These are phyloP conservation scores for Cladosporium sp. DNA, from an alignment of 2,329 filamentous ascomycete species.

Conservation along the genomic window DNA sequence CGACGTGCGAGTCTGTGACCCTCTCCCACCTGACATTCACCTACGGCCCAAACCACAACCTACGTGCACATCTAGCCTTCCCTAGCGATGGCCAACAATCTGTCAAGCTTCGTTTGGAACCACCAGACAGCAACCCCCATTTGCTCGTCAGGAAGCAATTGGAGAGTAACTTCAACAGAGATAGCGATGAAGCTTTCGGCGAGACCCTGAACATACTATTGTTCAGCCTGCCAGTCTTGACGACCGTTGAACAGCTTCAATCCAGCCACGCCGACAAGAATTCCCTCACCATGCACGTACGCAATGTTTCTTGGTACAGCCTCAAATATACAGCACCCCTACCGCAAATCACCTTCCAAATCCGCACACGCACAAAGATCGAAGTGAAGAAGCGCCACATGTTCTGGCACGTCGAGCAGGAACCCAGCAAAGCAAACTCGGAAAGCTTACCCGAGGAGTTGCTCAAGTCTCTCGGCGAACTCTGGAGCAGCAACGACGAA, in stretches of 20 bases:
- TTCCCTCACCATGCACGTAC: conserved; percentile 34
- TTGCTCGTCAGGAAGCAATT: conserved; percentile 31
- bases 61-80: conserved; percentile 26
- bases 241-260: conserved; percentile 62
- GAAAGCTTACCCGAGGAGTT: conserved; percentile 30
- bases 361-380: conserved; percentile 35
- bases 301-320: conserved; percentile 39
- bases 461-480: conserved; percentile 34
- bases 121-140: conserved; percentile 38
- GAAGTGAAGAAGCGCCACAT: conserved; percentile 29
- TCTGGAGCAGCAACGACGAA: conserved; percentile 35
- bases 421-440: conserved; percentile 2
- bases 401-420: conserved; percentile 42
- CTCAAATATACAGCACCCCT: conserved; percentile 44
- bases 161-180: conserved; percentile 48
- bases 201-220: conserved; percentile 59
- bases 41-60: conserved; percentile 52
- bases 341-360: conserved; percentile 37
- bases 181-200: conserved; percentile 55
- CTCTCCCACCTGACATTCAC: conserved; percentile 66
- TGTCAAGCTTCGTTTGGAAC: conserved; percentile 61
- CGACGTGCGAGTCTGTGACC: conserved; percentile 60
- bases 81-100: conserved; percentile 41
- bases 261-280: conserved; percentile 19
- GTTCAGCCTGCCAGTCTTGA: conserved; percentile 64